Percentiles rank a stretch among this genome's conserved stretches.
Conservation (phyloP, 2,329 filamentous ascomycete genomes). For the Talaromyces albobiverticillius region DNA sequence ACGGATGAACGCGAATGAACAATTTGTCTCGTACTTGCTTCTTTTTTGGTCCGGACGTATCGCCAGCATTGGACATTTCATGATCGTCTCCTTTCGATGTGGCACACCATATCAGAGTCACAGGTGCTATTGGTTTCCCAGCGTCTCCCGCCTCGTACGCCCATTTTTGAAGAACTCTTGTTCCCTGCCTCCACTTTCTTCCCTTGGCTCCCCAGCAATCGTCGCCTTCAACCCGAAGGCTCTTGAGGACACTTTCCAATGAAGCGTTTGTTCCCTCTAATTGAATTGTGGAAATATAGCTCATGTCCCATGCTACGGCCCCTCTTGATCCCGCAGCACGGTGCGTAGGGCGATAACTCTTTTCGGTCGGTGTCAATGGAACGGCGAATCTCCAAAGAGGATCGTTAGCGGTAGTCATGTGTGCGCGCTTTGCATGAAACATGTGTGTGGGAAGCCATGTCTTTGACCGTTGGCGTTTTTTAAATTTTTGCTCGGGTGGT, state of each 20-base stretch:
- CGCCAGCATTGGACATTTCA: constrained; percentile 33
- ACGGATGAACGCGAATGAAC: constrained; percentile 77
- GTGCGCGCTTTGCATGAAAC: constrained; percentile 88
- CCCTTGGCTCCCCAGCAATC: constrained; percentile 63
- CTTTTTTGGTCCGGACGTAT: constrained; percentile 18
- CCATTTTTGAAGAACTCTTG: constrained; percentile 58
- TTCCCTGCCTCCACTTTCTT: constrained; percentile 67
- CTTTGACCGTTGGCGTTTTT: constrained; percentile 82
- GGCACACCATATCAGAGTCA: constrained; percentile 73
- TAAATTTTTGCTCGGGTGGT: constrained; percentile 66
- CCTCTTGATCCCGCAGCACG: constrained; percentile 72
- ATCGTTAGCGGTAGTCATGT: constrained; percentile 74
- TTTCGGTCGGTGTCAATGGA: constrained; percentile 80
- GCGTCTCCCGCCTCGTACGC: constrained; percentile 53
- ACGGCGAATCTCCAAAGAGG: constrained; percentile 90
- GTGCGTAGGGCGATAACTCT: constrained; percentile 85
- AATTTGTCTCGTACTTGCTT: constrained; percentile 49
- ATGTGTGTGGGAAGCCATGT: constrained; percentile 93
- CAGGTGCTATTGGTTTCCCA: constrained; percentile 64
- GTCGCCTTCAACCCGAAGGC: constrained; percentile 59
- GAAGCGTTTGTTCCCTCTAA: constrained; percentile 66
- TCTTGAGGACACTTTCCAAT: constrained; percentile 64
- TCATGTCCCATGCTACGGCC: constrained; percentile 86
- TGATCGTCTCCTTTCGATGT: constrained; percentile 25
- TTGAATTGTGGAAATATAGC: constrained; percentile 85